phyloP scores from a whole-genome alignment of 495 filamentous ascomycete genomes.

The Geoglossum glabrum region DNA sequence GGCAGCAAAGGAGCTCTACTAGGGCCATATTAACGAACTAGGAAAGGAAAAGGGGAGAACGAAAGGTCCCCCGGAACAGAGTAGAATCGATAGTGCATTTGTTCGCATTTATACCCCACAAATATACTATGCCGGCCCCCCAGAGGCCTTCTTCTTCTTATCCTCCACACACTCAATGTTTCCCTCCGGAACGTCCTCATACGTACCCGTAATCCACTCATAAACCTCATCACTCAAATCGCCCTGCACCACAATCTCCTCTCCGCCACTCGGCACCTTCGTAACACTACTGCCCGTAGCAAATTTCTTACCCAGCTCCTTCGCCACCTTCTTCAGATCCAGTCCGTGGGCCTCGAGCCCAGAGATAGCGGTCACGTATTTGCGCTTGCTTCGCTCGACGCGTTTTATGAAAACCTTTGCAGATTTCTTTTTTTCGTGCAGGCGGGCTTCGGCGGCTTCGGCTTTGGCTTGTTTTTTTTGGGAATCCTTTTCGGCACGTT shows the following conservation, averaged over 20 bases:
- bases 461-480: constrained; percentile 91
- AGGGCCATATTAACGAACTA: too few relatives aligned
- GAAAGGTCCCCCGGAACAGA: too few relatives aligned
- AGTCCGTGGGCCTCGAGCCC: constrained; percentile 79
- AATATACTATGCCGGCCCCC: not conserved
- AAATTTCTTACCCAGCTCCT: constrained; percentile 81
- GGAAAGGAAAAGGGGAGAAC: too few relatives aligned
- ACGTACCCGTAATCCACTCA: constrained; percentile 74
- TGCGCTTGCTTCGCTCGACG: constrained; percentile 92
- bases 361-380: constrained; percentile 77
- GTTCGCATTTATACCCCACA: too few relatives aligned
- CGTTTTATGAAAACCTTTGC: constrained; percentile 84
- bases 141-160: constrained; percentile 59
- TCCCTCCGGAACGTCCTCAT: constrained; percentile 67
- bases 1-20: too few relatives aligned
- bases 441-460: constrained; percentile 57
- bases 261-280: constrained; percentile 43
- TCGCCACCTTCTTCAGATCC: constrained; percentile 82
- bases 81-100: too few relatives aligned
- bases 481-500: constrained; percentile 83
- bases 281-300: constrained; percentile 88
- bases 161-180: constrained; percentile 90
- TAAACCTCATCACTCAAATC: constrained; percentile 89
- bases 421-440: constrained; percentile 52
- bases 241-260: constrained; percentile 96